Base-by-base conservation (phyloP, 2,329 filamentous ascomycete species). In the Arachnopeziza araneosa region DNA sequence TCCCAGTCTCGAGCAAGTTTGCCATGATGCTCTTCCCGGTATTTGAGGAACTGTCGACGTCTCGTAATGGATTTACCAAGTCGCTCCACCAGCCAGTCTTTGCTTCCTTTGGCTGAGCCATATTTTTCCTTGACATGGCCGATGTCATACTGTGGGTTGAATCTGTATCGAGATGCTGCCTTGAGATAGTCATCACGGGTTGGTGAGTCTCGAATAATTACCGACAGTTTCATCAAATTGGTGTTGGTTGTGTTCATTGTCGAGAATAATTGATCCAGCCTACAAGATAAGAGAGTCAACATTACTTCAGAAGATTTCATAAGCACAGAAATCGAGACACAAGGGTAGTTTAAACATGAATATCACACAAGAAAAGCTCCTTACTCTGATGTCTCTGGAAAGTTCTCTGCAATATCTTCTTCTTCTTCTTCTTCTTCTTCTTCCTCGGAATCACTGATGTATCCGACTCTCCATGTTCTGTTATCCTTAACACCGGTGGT, bases 41-140 rank as follows among this genome's bases (percentile, higher is more conserved):
- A 74, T 19, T 62, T 67, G 22, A 73, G 56, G 36, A 66, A 73
- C 36, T 72, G 68, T 9, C 72, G 63, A 26, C 72, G 63, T 52
- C 69, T 66, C 4, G 71, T 67, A 24, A 72, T 73, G 0, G 67
- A 67, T 22, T 66, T 68, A 1, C 72, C 72, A 6, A 74, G 64
- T 3, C 72, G 64, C 17, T 60, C 57, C 1, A 67, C 32, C 1
- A 73, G 52, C 65, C 65, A 69, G 32, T 63, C 62, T 12, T 24
- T 57, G 14, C 57, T 63, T 48, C 56, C 22, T 21, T 63, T 64
- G 1, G 59, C 54, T 19, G 55, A 54, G 19, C 64, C 60, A 55
- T 68, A 58, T 50, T 67, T 70, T 22, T 67, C 64, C 55, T 60
- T 61, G 1, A 69, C 66, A n/a, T 69, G 64, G 8, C 60, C 54